Evolutionary conservation across 768 basidiomycete genomes (phyloP), one percentile per base, ranked within the genome.

Genomic region (Tulasnella sp.): DNA sequence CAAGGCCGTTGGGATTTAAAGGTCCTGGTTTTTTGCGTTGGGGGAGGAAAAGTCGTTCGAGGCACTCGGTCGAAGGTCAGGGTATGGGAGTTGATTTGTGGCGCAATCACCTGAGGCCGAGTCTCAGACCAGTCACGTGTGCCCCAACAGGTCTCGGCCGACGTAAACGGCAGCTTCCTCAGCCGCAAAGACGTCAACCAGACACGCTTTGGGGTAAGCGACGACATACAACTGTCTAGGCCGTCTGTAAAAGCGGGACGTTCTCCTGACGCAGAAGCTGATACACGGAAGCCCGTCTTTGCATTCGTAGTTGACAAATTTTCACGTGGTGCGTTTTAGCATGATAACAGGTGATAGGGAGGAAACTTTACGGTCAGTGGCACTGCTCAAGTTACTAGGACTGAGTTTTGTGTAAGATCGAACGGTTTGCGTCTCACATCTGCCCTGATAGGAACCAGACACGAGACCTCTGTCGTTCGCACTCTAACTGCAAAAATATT

Each of bases 251-350:
- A 36, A n/a, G 62, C 62, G 62, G 36, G 31, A 36, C n/a, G 27
- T 24, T 27, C 4, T 24, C 12, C 27, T 31, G 27, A 27, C 62
- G 19, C 27, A 7, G 34, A 27, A 36, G 34, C 62, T 18, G 24
- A 16, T 31, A 68, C 62, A 36, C 62, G 62, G 62, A 68, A 68
- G 62, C 62, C 62, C 62, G 62, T 68, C 62, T 68, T 68, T 36
- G 27, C 62, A 36, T 14, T 68, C 27, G 18, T 1, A 2, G 31
- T 34, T 68, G 62, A 36, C 27, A 36, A 10, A 8, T 68, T 68
- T 68, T 68, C 62, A 68, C 62, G 62, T 68, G 62, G 34, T 27
- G 62, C 7, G 8, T 68, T 31, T 68, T 68, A 58, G 62, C 31
- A 68, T 34, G 62, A 68, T 68, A n/a, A n/a, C 31, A 34, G 19